phyloP scores from a whole-genome alignment of 495 filamentous ascomycete genomes.

The Penicillium bialowiezense region DNA sequence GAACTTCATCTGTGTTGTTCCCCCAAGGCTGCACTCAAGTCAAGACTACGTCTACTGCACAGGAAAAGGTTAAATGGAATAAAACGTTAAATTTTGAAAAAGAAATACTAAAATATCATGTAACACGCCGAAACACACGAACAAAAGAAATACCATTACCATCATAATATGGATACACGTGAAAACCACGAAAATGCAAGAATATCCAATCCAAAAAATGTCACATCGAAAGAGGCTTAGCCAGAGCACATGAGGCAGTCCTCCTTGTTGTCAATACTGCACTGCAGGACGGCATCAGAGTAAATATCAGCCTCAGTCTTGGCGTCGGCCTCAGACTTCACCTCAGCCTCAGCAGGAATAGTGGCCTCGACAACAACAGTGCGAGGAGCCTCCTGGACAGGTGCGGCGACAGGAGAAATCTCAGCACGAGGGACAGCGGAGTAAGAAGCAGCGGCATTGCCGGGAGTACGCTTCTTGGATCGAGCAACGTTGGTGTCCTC shows the following conservation, averaged over 20 bases:
- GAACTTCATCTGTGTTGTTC: no score
- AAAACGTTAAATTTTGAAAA: slow-evolving; percentile 1
- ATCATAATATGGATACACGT: slow-evolving; percentile 42
- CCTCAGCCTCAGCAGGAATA: slow-evolving; percentile 22
- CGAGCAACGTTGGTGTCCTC: slow-evolving; percentile 78
- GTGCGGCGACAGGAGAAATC: slow-evolving; percentile 13
- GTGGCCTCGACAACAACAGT: slow-evolving; percentile 57
- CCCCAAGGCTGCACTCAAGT: no score
- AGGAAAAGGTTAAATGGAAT: no score
- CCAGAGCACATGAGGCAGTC: slow-evolving; percentile 89
- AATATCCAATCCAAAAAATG: slow-evolving; percentile 19
- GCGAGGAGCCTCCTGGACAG: slow-evolving; percentile 64
- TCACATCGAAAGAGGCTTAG: slow-evolving; percentile 30
- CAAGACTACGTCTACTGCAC: no score
- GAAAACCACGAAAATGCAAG: slow-evolving; percentile 17
- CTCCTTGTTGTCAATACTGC: slow-evolving; percentile 93
- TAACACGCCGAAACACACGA: slow-evolving; percentile 13
- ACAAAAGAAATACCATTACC: slow-evolving; percentile 30
- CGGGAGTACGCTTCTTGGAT: slow-evolving; percentile 65
- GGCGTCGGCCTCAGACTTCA: slow-evolving; percentile 59
- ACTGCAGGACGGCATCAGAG: slow-evolving; percentile 83
- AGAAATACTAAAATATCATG: slow-evolving; percentile 15
- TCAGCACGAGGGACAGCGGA: slow-evolving; percentile 54
- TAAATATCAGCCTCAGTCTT: slow-evolving; percentile 80
- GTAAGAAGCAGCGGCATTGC: slow-evolving; percentile 45